These are phyloP conservation scores for Pelargonium citronellum DNA, from an alignment of 441 rosid species.

Conservation along the genomic window DNA sequence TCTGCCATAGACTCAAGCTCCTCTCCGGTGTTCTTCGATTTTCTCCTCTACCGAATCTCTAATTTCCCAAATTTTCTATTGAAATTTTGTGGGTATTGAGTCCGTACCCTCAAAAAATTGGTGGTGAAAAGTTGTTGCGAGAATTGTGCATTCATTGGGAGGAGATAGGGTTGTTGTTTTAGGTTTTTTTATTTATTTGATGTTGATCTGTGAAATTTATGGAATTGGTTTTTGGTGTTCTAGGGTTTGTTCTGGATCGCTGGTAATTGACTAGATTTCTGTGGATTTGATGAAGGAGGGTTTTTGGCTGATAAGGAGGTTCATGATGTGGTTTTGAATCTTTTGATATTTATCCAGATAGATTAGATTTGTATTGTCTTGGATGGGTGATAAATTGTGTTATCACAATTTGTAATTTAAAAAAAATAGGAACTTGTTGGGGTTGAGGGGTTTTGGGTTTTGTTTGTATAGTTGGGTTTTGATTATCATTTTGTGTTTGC, in stretches of 20 bases:
- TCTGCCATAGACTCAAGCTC: background rate
- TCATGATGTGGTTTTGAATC: background rate
- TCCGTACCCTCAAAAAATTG: background rate
- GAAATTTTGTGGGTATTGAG: background rate
- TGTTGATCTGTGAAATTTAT: slow-evolving; percentile 5
- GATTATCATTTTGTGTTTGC: background rate
- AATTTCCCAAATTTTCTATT: background rate
- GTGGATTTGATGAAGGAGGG: background rate
- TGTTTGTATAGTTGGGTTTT: background rate
- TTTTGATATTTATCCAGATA: background rate
- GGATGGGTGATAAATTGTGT: background rate
- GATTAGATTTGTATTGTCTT: background rate
- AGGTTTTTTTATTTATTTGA: background rate
- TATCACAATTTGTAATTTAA: background rate
- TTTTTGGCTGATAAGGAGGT: background rate
- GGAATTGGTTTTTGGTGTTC: background rate
- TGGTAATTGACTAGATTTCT: background rate
- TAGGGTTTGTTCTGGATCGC: slow-evolving; percentile 7
- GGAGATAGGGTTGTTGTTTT: background rate
- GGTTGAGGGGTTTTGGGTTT: slow-evolving; percentile 1
- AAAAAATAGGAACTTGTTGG: background rate
- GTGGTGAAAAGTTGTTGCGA: background rate
- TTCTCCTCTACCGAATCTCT: background rate
- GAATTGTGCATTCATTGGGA: background rate
- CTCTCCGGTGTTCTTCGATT: background rate